Evolutionary conservation across 257 asterid species (phyloP).

Genomic region (Verbena officinalis): DNA sequence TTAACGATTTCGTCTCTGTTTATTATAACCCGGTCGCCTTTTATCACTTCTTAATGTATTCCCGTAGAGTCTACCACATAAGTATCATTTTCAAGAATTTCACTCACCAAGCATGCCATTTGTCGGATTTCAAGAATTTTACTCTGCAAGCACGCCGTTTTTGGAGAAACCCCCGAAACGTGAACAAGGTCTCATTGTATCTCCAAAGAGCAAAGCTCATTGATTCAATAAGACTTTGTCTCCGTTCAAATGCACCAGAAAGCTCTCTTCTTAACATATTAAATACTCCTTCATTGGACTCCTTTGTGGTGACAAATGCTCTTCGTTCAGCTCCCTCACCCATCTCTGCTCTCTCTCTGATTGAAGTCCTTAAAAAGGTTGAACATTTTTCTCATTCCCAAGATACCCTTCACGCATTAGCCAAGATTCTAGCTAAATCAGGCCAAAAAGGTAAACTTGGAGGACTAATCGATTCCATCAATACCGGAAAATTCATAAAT

Average conservation of each 20-base stretch:
- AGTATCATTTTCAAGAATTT: constrained; percentile 33
- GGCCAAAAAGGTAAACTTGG: constrained; percentile 62
- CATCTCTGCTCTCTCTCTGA: constrained; percentile 58
- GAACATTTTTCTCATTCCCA: constrained; percentile 72
- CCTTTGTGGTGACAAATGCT: constrained; percentile 84
- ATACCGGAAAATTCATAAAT: constrained; percentile 62
- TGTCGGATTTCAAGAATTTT: constrained; percentile 24
- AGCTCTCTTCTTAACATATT: constrained; percentile 51
- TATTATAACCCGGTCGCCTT: constrained; percentile 9
- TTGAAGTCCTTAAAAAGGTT: constrained; percentile 60
- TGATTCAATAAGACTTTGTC: constrained; percentile 77
- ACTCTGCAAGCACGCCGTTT: constrained; percentile 46
- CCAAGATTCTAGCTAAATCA: constrained; percentile 78
- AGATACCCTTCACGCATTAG: constrained; percentile 72
- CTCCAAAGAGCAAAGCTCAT: constrained; percentile 84
- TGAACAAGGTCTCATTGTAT: constrained; percentile 67
- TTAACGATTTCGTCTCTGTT: background rate
- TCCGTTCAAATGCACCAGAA: constrained; percentile 61
- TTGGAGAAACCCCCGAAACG: constrained; percentile 40
- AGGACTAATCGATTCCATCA: constrained; percentile 67
- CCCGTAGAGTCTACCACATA: constrained; percentile 34
- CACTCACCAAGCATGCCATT: constrained; percentile 44
- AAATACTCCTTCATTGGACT: constrained; percentile 61
- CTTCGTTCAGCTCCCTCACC: constrained; percentile 85
- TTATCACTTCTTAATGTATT: constrained; percentile 36